A percentile compares a stretch with the other conserved stretches of the same genome.
Evolutionary conservation across 495 filamentous ascomycete species (phyloP).

Genomic region (Neurospora sp.): DNA sequence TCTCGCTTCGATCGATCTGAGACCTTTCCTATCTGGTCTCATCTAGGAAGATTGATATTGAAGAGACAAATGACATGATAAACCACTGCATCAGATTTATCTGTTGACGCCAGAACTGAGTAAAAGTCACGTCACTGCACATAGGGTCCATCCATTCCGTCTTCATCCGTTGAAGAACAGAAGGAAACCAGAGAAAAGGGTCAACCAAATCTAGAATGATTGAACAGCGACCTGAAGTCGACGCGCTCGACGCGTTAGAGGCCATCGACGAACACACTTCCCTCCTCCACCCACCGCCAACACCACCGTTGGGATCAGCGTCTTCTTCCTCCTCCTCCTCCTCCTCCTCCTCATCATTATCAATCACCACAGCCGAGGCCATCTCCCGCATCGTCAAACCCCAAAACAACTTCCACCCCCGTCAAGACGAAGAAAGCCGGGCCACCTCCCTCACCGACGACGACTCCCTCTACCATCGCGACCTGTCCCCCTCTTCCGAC

Average conservation of each 20-base stretch:
- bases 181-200: too few relatives aligned
- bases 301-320: not conserved
- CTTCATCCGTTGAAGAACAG: not conserved
- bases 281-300: not conserved
- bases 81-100: too few relatives aligned
- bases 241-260: not conserved
- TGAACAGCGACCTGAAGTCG: not conserved
- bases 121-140: not conserved
- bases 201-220: too few relatives aligned
- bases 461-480: not conserved
- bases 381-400: not conserved
- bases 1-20: not conserved
- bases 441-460: not conserved
- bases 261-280: not conserved
- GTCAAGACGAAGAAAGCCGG: not conserved
- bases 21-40: not conserved
- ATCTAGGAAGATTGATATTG: too few relatives aligned
- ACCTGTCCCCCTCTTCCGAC: not conserved
- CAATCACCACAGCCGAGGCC: not conserved
- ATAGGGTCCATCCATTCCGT: not conserved
- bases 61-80: too few relatives aligned
- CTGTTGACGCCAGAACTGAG: too few relatives aligned
- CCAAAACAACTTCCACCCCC: not conserved
- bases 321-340: not conserved
- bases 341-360: not conserved